A percentile compares a stretch with the other conserved stretches of the same genome.
These are phyloP conservation scores for Aureobasidium sp. DNA, from an alignment of 2,329 filamentous ascomycete genomes.

Conservation along the genomic window DNA sequence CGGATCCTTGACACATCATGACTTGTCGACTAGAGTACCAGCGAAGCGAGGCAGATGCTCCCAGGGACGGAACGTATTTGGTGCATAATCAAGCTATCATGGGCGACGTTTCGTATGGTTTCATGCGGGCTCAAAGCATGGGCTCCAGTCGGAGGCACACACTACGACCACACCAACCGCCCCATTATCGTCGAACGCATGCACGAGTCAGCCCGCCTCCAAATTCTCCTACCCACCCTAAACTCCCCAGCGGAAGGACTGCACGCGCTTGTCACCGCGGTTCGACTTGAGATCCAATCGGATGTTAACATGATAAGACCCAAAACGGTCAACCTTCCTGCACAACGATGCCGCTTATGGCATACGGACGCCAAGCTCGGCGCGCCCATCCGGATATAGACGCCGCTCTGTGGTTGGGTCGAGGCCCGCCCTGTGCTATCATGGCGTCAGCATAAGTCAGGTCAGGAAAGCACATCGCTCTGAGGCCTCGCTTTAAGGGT, in stretches of 20 bases:
- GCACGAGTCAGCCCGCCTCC: conserved; percentile 15
- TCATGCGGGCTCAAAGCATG: conserved; percentile 15
- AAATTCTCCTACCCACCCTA: conserved; percentile 9
- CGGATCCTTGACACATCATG: conserved; percentile 16
- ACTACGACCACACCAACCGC: conserved; percentile 9
- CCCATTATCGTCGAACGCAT: conserved; percentile 14
- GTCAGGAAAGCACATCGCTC: neutral
- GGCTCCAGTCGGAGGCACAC: conserved; percentile 12
- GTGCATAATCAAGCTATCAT: conserved; percentile 20
- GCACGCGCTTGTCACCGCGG: neutral
- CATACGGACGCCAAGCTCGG: conserved; percentile 1
- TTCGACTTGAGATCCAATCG: neutral
- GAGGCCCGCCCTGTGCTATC: neutral
- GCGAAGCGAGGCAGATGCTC: conserved; percentile 9
- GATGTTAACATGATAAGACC: neutral
- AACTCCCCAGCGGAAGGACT: neutral
- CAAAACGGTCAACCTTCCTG: conserved; percentile 10
- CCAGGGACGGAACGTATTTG: conserved; percentile 13
- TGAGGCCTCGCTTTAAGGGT: neutral
- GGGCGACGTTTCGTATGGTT: conserved; percentile 14
- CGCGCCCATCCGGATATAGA: conserved; percentile 4
- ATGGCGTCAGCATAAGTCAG: conserved; percentile 14
- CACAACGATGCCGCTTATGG: conserved; percentile 15
- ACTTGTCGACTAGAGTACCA: conserved; percentile 15
- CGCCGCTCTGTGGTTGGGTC: neutral